Base-by-base conservation (phyloP, 2,329 filamentous ascomycete species). In the Whalleya microplaca region DNA sequence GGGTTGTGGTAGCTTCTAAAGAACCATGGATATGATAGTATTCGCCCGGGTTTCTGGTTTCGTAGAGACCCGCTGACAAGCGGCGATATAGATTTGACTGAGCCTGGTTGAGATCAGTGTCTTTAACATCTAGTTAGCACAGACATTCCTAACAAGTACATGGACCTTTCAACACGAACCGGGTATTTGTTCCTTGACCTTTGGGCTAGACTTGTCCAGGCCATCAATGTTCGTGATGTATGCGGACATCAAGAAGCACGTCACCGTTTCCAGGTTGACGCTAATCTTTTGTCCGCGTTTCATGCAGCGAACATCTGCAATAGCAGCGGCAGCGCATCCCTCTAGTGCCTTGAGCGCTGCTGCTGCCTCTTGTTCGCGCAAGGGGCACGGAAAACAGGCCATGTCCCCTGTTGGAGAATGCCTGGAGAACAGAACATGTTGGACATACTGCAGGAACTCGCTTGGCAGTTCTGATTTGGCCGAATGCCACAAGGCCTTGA, bases 21-120 rank as follows among this genome's bases (percentile, higher is more conserved):
- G 88, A 91, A 44, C 89, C 88, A 68, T 91, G 89, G 21, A 91
- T 88, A 66, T 92, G 89, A 67, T 89, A 92, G 66, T 84, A 91
- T 67, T 87, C 80, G n/a, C 82, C 84, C 1, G 78, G 73, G n/a
- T 78, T 80, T 68, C 84, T 86, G 8, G 88, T 90, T 65, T 82
- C 79, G 72, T 91, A 91, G 1, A 91, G 73, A 58, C 90, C 90
- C 14, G 88, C 88, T 10, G 88, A 89, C 72, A 91, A 79, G 58
- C 89, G 84, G 9, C 89, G 83, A 68, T 92, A 92, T 6, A 84
- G 76, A 59, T 86, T 84, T 2, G 88, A 90, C 69, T 92, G 89
- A 1, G 89, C 89, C 58, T 82, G 76, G 4, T 90, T 75, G 20
- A 91, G 73, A 71, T 92, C 89, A 65, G 88, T 92, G 64, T 91